Evolutionary conservation across 345 rosid species (phyloP), one percentile per base, ranked within the genome.

Genomic region (Nasturtium officinale): DNA sequence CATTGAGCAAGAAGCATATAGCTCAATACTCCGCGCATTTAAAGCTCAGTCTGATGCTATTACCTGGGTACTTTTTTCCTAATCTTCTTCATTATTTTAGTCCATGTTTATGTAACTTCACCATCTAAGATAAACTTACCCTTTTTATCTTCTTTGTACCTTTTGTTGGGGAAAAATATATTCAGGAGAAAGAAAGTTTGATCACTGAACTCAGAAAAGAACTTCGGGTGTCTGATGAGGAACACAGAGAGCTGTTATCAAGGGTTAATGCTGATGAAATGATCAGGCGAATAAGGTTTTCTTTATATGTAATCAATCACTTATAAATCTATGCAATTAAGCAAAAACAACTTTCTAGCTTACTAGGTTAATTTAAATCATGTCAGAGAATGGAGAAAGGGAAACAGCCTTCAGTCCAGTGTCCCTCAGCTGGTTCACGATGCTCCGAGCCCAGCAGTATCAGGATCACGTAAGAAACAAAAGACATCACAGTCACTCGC

Each of bases 41-140:
- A 92, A 89, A 83, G 99, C 99, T 73, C 98, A 90, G 80, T 87
- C 99, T 37, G 98, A 96, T 74, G 98, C 97, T 73, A 86, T 96
- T 62, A 83, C 98, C 73, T 96, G 98, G 99, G 99, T 96, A 90
- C 77, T 37, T 56, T 16, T 62, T 69, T 61, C 18, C 43, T 71
- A 71, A 16, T 74, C 50, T 32, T 42, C 48, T 33, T 59, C 57
- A 38, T 51, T 16, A 4, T 7, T 8, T 40, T 32, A 23, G 3
- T 40, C 42, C 57, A 51, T 54, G 7, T 45, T 73, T 54, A 38
- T 71, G 7, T 65, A 29, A 65, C 50, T 50, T 77, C 15, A 30
- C 43, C 17, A 50, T 63, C 11, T 4, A 67, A 47, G 12, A 33
- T 13, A 53, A 53, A 28, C 53, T 48, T 9, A 52, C 18, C 10